Evolutionary conservation across 306 rosid genomes (phyloP), one percentile per base, ranked within the genome.

Genomic region (Medicago ruthenica): DNA sequence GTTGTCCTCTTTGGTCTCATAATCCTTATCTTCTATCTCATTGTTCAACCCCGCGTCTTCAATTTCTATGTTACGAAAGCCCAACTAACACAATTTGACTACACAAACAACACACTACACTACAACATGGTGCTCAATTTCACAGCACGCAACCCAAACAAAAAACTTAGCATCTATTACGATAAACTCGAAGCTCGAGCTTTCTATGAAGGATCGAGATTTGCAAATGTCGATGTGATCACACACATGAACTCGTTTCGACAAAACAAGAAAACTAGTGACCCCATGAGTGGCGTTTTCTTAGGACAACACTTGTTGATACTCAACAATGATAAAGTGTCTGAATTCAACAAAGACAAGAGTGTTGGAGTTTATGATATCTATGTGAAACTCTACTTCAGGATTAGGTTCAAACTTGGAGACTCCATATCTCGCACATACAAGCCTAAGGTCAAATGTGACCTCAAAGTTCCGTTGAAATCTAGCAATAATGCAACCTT

Each of bases 391-490:
- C 85, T 92, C 7, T 58, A 88, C 66, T 84, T 92, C 50, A 71
- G 87, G 27, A 75, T 89, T 7, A 70, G 97, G 74, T 80, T 80
- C 76, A 86, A 86, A 47, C 74, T 83, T 1, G 91, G 92, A 0
- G 60, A 24, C 22, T 3, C 70, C 3, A 87, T 76, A 47, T 47
- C 80, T 0, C 44, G 78, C 1, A 7, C 51, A 4, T 63, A 34
- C 44, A 83, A 87, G 81, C 92, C 92, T 13, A 89, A 78, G 58
- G 83, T 77, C 11, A 67, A 85, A 55, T 91, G 95, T 57, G 80
- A 80, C 5, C 44, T 91, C 61, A 87, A 71, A 58, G 82, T 87
- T 84, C 83, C 90, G 0, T 16, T 90, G 8, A 50, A 18, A 45
- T 55, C 78, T 53, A 80, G 55, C 14, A 57, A 57, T 10, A 24